A percentile compares a stretch with the other conserved stretches of the same genome.
phyloP scores from a whole-genome alignment of 768 basidiomycete genomes.

The Suillus plorans region DNA sequence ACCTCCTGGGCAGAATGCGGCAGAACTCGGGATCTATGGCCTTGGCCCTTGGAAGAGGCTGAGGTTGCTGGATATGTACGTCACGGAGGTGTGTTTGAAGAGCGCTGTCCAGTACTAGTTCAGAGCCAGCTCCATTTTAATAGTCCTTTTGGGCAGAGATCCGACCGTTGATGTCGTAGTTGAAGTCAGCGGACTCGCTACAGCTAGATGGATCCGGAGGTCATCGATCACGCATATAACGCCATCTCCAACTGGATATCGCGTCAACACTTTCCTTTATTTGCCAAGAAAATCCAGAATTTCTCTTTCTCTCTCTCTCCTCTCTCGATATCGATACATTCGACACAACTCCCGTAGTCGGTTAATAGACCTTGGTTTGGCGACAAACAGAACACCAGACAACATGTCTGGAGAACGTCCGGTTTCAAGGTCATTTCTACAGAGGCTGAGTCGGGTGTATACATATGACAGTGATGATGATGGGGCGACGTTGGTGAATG shows the following conservation, averaged over 20 bases:
- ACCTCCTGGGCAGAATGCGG: too few relatives aligned
- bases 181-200: neutral
- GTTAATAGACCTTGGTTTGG: neutral
- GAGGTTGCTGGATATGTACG: too few relatives aligned
- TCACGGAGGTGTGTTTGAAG: too few relatives aligned
- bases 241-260: neutral
- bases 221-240: neutral
- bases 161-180: neutral
- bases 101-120: too few relatives aligned
- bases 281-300: too few relatives aligned
- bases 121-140: too few relatives aligned
- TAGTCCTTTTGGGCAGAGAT: neutral
- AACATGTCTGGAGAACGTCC: neutral
- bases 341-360: neutral
- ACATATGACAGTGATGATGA: neutral
- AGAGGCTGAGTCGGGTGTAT: constrained; percentile 8
- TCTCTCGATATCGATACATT: neutral
- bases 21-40: too few relatives aligned
- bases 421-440: constrained; percentile 2
- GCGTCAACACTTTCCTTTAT: too few relatives aligned
- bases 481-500: constrained; percentile 7
- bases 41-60: too few relatives aligned
- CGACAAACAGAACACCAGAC: neutral
- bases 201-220: neutral
- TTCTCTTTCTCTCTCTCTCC: too few relatives aligned